Evolutionary conservation across 352 stramenopile genomes (phyloP), one percentile per base, ranked within the genome.

Genomic region (Phytophthora cajani): DNA sequence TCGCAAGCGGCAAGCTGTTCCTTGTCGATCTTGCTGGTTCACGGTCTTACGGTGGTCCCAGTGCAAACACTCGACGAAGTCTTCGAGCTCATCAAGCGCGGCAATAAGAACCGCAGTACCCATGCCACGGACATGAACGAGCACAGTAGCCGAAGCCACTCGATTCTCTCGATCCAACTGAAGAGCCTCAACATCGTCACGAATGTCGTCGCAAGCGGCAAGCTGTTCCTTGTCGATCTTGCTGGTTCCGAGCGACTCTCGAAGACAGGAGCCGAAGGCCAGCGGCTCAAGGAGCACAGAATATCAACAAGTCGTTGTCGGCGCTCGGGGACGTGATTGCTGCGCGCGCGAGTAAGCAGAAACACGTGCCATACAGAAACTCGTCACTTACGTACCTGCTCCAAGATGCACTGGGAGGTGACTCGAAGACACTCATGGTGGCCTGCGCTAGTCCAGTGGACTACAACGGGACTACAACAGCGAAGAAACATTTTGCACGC

Each of bases 261-360:
- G 17, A 97, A 97, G 79, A 97, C 94, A 3, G 87, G 89, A 2
- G 92, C 93, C 6, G 82, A 93, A 53, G 93, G 90, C 0, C 86
- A 92, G 64, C 78, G 87, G 12, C 71, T 98, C 5, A 97, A 98
- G 61, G 93, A 98, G 92, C 93, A 46, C 89, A 97, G 56, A 97
- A 96, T 68, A 98, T 98, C 78, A 98, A 98, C 82, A 97, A 97
- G 67, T 94, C 88, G 52, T 82, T 99, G 25, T 98, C 93, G 5
- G 97, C 97, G 23, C 85, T 99, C 14, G 97, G 97, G 14, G 98
- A 99, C 78, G 98, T 99, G 23, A 99, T 99, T 72, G 85, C 89
- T 21, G 89, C 89, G 25, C 87, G 85, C 11, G 88, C 87, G 17
- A 95, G 85, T 71, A 95, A 94, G 53, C 79, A 88, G 23, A 95